Percentiles rank a stretch among this genome's conserved stretches.
These are phyloP conservation scores for Calvatia gigantea DNA, from an alignment of 768 basidiomycete genomes.

Conservation along the genomic window DNA sequence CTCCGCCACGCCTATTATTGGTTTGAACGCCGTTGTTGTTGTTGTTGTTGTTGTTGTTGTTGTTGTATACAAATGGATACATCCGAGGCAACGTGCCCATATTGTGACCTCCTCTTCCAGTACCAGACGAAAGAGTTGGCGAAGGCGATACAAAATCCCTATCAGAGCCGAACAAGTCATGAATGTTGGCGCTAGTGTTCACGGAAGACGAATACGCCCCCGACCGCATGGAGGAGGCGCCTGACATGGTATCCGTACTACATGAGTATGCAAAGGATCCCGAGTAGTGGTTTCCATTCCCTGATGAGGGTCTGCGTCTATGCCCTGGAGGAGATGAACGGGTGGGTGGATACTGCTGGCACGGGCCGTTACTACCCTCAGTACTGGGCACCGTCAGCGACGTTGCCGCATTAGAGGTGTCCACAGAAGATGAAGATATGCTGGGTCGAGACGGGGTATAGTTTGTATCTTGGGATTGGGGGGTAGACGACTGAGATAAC, in stretches of 20 bases:
- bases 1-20: neutral
- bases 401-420: constrained; percentile 48
- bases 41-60: neutral
- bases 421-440: constrained; percentile 51
- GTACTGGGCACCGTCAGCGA: constrained; percentile 46
- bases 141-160: neutral
- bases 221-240: constrained; percentile 19
- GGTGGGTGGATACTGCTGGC: constrained; percentile 19
- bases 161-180: neutral
- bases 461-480: constrained; percentile 31
- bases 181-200: neutral
- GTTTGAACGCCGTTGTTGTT: neutral
- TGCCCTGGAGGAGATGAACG: constrained; percentile 3
- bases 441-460: constrained; percentile 26
- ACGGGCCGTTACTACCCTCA: constrained; percentile 29
- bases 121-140: neutral
- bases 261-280: constrained; percentile 16
- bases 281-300: neutral
- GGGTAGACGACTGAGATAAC: constrained; percentile 19
- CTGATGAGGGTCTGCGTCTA: neutral
- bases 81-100: neutral
- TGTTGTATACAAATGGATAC: constrained; percentile 4
- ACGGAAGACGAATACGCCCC: neutral
- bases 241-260: constrained; percentile 19
- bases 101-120: neutral